Percentiles rank a stretch among this genome's conserved stretches.
Evolutionary conservation across 2,329 filamentous ascomycete species (phyloP).

Genomic region (Verticillium alfalfae): DNA sequence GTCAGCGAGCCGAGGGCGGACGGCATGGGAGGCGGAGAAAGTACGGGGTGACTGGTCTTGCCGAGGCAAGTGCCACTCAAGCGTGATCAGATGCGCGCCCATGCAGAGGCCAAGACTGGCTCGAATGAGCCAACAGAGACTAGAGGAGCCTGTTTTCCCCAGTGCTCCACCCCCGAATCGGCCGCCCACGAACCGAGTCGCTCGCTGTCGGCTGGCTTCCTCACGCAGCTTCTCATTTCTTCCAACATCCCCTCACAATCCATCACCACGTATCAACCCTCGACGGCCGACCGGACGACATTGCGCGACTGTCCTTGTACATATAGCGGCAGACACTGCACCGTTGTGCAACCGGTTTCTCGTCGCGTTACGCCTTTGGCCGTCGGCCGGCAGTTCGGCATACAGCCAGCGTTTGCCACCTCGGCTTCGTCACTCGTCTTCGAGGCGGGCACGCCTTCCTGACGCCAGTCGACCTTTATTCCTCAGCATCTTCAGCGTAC

Average conservation of each 20-base stretch:
- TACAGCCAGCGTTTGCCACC: not conserved
- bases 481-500: not conserved
- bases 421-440: not conserved
- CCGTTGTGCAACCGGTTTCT: not conserved
- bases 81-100: not conserved
- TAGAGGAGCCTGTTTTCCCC: not conserved
- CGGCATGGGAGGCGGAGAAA: not conserved
- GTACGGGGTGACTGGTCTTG: not conserved
- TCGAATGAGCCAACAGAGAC: not conserved
- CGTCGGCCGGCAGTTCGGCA: not conserved
- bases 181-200: not conserved
- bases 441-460: not conserved
- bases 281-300: not conserved
- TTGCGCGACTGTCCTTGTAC: not conserved
- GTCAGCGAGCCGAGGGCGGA: not conserved
- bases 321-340: not conserved
- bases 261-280: not conserved
- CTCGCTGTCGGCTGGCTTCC: not conserved
- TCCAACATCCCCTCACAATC: not conserved
- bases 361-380: not conserved
- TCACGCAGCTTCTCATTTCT: not conserved
- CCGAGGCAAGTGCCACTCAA: not conserved
- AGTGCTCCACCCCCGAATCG: not conserved
- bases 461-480: not conserved
- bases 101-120: not conserved